Evolutionary conservation across 1,284 basidiomycete genomes (phyloP), one percentile per base, ranked within the genome.

Genomic region (Austroboletus niveus): DNA sequence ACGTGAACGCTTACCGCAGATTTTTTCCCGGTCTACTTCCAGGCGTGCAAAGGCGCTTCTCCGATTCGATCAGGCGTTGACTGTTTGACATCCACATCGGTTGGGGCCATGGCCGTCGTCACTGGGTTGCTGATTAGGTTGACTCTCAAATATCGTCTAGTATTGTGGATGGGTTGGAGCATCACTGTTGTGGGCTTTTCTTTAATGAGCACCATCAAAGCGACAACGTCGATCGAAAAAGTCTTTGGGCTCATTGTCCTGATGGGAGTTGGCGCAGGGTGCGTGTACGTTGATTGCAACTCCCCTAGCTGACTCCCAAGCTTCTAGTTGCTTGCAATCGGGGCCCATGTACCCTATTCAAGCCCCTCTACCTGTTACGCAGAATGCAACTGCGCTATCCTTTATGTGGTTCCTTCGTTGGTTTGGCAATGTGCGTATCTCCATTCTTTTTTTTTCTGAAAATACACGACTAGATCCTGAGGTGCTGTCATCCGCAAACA

Each of bases 351-450:
- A 60, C 47, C 62, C 66, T 11, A 58, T 73, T 34, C 66, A 72
- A 27, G 70, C 75, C 8, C 71, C 73, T 1, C 56, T 75, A 1
- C 62, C 65, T 1, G 57, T 66, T 8, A 52, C 53, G 4, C 47
- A 61, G 34, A 72, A 69, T 48, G 70, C 70, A 14, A 54, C 58
- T 29, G 65, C 69, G 2, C 58, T 72, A 12, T 59, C 68, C 1
- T 62, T 72, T 45, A 61, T 65, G 53, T 60, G 62, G 47, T 72
- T 70, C 53, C 53, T 65, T 15, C 66, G 71, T 22, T 59, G 52
- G 22, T 69, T 71, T 32, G 59, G 60, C 3, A 9, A 29, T 17
- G 50, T 53, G 34, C 22, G 49, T 22, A 17, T n/a, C 38, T 11
- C 9, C 10, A 17, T 17, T 17, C 1, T 17, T 39, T 39, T 5